A percentile compares a stretch with the other conserved stretches of the same genome.
phyloP scores from a whole-genome alignment of 2,329 filamentous ascomycete genomes.

The Claviceps pusilla region DNA sequence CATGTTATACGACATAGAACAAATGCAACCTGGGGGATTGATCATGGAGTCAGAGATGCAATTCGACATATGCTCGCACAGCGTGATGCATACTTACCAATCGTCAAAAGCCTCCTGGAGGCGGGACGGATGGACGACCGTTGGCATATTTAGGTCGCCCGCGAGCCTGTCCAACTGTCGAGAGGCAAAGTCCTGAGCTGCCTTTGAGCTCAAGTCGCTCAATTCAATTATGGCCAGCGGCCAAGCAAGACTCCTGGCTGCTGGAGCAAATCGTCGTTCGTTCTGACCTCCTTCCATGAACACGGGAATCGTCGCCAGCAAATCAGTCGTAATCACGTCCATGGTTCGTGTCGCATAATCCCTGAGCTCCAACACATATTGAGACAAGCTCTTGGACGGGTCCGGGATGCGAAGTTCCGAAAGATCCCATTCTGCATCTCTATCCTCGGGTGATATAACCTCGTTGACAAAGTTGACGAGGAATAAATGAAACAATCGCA shows the following conservation, averaged over 20 bases:
- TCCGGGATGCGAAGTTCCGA: background rate
- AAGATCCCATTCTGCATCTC: background rate
- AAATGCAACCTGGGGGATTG: background rate
- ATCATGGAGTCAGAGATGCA: background rate
- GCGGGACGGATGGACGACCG: constrained; percentile 5
- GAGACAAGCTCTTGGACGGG: background rate
- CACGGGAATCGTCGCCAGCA: constrained; percentile 10
- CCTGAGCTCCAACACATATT: constrained; percentile 2
- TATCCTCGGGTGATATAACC: background rate
- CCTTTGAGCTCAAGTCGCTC: constrained; percentile 3
- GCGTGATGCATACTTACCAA: background rate
- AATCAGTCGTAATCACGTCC: constrained; percentile 7
- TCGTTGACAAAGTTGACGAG: background rate
- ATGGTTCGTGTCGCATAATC: constrained; percentile 7
- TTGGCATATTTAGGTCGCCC: constrained; percentile 10
- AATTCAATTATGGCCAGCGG: constrained; percentile 11
- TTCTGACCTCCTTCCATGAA: constrained; percentile 6
- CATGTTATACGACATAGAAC: background rate
- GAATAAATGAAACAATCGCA: background rate
- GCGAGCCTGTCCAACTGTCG: constrained; percentile 10
- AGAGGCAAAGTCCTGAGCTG: constrained; percentile 6
- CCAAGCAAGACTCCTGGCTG: constrained; percentile 12
- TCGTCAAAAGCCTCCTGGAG: background rate
- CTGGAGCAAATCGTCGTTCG: constrained; percentile 8
- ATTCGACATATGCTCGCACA: background rate